Evolutionary conservation across 2,329 filamentous ascomycete species (phyloP).

Genomic region (Pestalotiopsis sp.): DNA sequence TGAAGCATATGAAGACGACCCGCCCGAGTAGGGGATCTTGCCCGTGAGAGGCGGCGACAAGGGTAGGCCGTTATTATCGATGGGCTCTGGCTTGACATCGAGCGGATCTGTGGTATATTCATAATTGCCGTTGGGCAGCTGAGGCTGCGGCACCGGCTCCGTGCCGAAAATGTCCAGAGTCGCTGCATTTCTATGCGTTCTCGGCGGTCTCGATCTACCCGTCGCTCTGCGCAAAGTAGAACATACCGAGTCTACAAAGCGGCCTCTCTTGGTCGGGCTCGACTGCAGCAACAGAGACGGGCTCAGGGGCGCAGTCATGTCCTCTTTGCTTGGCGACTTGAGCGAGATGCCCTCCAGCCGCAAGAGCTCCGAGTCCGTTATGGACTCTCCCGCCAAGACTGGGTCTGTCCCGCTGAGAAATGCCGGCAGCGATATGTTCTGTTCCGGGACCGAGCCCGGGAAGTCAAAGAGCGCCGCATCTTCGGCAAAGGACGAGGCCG

Average conservation of each 20-base stretch:
- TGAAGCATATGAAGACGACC: slow-evolving; percentile 14
- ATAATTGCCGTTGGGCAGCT: background rate
- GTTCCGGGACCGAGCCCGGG: background rate
- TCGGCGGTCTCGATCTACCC: slow-evolving; percentile 23
- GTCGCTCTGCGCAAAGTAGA: slow-evolving; percentile 28
- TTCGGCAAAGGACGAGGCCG: slow-evolving; percentile 10
- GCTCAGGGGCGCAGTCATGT: slow-evolving; percentile 26
- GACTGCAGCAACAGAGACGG: slow-evolving; percentile 27
- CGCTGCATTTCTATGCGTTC: background rate
- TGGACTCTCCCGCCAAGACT: slow-evolving; percentile 35
- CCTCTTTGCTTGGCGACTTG: slow-evolving; percentile 29
- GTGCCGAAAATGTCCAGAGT: slow-evolving; percentile 2
- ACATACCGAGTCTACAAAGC: slow-evolving; percentile 30
- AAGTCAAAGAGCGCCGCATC: background rate
- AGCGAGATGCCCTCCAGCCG: slow-evolving; percentile 51
- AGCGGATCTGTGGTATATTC: slow-evolving; percentile 11
- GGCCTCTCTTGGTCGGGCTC: slow-evolving; percentile 28
- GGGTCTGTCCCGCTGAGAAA: slow-evolving; percentile 24
- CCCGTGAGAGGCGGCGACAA: slow-evolving; percentile 32
- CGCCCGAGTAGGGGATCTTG: slow-evolving; percentile 22
- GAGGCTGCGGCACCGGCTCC: background rate
- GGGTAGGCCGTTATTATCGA: slow-evolving; percentile 26
- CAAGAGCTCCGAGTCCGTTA: slow-evolving; percentile 52
- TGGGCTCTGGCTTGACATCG: slow-evolving; percentile 18
- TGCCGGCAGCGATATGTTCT: slow-evolving; percentile 17